These are phyloP conservation scores for Apiotrichum domesticum DNA, from an alignment of 1,284 basidiomycete genomes.

Conservation along the genomic window DNA sequence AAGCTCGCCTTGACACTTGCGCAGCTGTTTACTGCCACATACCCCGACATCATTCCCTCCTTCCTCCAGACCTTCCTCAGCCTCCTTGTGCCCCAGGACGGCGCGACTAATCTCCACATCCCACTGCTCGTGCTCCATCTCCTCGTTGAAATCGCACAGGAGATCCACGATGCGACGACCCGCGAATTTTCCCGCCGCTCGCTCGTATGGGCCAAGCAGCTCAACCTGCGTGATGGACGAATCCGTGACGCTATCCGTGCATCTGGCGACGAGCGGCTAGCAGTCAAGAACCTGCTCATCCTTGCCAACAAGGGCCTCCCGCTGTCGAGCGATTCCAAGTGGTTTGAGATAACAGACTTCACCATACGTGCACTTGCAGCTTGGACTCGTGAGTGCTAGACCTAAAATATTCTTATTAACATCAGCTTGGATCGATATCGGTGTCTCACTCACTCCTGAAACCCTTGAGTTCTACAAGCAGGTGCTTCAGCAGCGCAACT, in stretches of 20 bases:
- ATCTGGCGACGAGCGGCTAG: slow-evolving; percentile 69
- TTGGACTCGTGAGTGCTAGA: slow-evolving; percentile 74
- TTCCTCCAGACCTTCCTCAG: slow-evolving; percentile 49
- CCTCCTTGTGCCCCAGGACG: slow-evolving; percentile 35
- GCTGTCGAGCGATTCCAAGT: slow-evolving; percentile 52
- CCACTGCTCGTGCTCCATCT: slow-evolving; percentile 77
- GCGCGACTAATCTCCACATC: slow-evolving; percentile 57
- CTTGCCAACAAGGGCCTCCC: slow-evolving; percentile 72
- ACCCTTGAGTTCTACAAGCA: slow-evolving; percentile 82
- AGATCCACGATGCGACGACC: slow-evolving; percentile 83
- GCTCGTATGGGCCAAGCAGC: slow-evolving; percentile 54
- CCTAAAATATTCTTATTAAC: slow-evolving; percentile 12
- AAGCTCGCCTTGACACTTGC: slow-evolving; percentile 97
- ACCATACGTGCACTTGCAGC: slow-evolving; percentile 85
- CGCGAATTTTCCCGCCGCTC: slow-evolving; percentile 46
- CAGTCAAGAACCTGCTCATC: slow-evolving; percentile 80
- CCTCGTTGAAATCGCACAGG: slow-evolving; percentile 81
- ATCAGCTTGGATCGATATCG: slow-evolving; percentile 95
- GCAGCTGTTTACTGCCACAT: slow-evolving; percentile 81
- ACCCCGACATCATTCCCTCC: slow-evolving; percentile 37
- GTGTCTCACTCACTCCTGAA: slow-evolving; percentile 83
- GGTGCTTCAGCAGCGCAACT: slow-evolving; percentile 69
- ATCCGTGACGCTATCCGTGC: slow-evolving; percentile 86
- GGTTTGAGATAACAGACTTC: slow-evolving; percentile 77
- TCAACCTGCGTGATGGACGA: slow-evolving; percentile 71